Base-by-base conservation (phyloP, 1,284 basidiomycete species). In the Cryptococcus jaspeensis region DNA sequence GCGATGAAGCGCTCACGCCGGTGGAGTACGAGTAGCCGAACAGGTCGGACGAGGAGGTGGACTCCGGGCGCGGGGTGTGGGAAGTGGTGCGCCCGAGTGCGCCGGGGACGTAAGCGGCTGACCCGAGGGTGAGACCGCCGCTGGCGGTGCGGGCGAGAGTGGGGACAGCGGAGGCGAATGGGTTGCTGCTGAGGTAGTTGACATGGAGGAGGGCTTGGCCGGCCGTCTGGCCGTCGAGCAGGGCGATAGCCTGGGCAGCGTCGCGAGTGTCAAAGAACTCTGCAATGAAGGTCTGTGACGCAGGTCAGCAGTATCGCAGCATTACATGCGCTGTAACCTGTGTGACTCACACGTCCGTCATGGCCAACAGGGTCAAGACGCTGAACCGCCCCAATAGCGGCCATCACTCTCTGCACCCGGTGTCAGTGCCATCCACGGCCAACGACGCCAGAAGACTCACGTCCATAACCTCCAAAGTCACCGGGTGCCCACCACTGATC, bases 231-330 rank as follows among this genome's bases (percentile, higher is more conserved):
- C 53, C 52, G 48, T 71, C 42, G n/a, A 74, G 68, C 0, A 47
- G 25, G 3, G 38, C 41, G 46, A 70, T 56, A 13, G 67, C 68
- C 18, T 59, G 43, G 3, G 58, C 46, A 1, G 74, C 73, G 13
- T 60, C 45, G 5, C 73, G 68, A 3, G 69, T 62, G 51, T 76
- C 73, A 51, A 54, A 74, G 52, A 60, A 76, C 22, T 73, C 69
- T n/a, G 65, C 72, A 8, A 65, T 55, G 58, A 69, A 76, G 0
- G 49, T 43, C 73, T 74, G 25, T n/a, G 13, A 4, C 3, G 5
- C 20, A 52, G 35, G 13, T 45, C 39, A 48, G 37, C 35, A 12
- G n/a, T 32, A 43, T 37, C 37, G 25, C 12, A 4, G 11, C 2
- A 37, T 9, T 11, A 35, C 37, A 13, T 47, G 43, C 35, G 56